A percentile compares a stretch with the other conserved stretches of the same genome.
Conservation (phyloP, 1,139 yeast genomes). For the Suhomyces chickasaworum region DNA sequence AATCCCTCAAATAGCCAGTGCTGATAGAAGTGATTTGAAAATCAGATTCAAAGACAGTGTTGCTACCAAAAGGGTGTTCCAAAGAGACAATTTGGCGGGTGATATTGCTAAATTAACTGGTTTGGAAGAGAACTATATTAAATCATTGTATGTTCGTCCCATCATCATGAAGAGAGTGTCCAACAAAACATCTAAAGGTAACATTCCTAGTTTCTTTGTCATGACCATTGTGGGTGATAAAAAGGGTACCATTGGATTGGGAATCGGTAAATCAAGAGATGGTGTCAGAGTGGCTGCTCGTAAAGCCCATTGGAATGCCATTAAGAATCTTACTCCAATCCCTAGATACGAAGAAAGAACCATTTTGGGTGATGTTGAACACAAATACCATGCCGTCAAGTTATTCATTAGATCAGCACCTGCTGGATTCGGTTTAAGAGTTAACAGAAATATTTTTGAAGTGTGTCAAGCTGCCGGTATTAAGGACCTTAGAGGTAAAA, state of each 20-base stretch:
- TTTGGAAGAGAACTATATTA: slow-evolving; percentile 64
- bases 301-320: slow-evolving; percentile 94
- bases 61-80: slow-evolving; percentile 16
- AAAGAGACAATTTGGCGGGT: slow-evolving; percentile 40
- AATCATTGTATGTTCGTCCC: slow-evolving; percentile 65
- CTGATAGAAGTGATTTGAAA: slow-evolving; percentile 45
- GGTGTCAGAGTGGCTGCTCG: slow-evolving; percentile 76
- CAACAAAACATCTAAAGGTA: slow-evolving; percentile 93
- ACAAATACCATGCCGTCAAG: slow-evolving; percentile 86
- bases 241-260: slow-evolving; percentile 92
- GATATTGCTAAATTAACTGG: slow-evolving; percentile 75
- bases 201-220: slow-evolving; percentile 80
- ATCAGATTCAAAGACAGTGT: slow-evolving; percentile 35
- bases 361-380: slow-evolving; percentile 78
- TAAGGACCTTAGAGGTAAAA: slow-evolving; percentile 88
- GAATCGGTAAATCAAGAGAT: slow-evolving; percentile 89
- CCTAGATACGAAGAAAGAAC: slow-evolving; percentile 93
- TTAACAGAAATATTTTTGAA: slow-evolving; percentile 87
- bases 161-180: slow-evolving; percentile 78
- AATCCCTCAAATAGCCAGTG: slow-evolving; percentile 43
- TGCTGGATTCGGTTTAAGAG: slow-evolving; percentile 92
- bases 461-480: slow-evolving; percentile 95
- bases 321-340: slow-evolving; percentile 76
- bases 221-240: slow-evolving; percentile 91
- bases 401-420: slow-evolving; percentile 85